Percentiles rank a stretch among this genome's conserved stretches.
These are phyloP conservation scores for Aspergillus nidulans DNA, from an alignment of 495 filamentous ascomycete species.

Conservation along the genomic window DNA sequence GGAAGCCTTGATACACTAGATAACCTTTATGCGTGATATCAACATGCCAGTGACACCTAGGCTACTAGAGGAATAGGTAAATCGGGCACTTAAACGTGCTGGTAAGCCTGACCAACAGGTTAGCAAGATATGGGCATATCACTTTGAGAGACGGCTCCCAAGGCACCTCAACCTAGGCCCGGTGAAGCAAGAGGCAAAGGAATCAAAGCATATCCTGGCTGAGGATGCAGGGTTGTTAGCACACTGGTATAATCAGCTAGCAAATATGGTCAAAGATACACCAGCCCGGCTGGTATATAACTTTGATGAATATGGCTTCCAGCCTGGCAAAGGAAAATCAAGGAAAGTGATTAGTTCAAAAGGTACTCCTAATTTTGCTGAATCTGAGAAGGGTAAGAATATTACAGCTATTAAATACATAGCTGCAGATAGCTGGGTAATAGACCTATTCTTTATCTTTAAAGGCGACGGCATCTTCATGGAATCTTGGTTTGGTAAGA, in stretches of 20 bases:
- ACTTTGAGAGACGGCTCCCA: no score
- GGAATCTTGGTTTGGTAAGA: neutral
- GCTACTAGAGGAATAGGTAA: no score
- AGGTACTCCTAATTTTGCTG: neutral
- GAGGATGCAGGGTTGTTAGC: neutral
- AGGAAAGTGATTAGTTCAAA: neutral
- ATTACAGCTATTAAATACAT: neutral
- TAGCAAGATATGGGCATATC: no score
- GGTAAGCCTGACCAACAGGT: no score
- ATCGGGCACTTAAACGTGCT: no score
- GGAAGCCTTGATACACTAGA: no score
- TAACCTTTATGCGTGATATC: no score
- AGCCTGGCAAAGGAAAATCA: neutral
- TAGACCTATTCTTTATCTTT: neutral
- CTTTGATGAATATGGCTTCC: no score
- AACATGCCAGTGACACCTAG: no score
- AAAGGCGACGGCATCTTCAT: neutral
- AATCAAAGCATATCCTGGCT: neutral
- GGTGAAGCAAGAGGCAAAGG: neutral
- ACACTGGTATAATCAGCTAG: neutral
- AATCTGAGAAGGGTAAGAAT: neutral
- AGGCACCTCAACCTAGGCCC: no score
- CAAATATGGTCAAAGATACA: no score
- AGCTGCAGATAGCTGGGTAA: neutral
- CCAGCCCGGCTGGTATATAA: no score